Evolutionary conservation across 352 stramenopile genomes (phyloP).

Genomic region (Plasmopara muralis): DNA sequence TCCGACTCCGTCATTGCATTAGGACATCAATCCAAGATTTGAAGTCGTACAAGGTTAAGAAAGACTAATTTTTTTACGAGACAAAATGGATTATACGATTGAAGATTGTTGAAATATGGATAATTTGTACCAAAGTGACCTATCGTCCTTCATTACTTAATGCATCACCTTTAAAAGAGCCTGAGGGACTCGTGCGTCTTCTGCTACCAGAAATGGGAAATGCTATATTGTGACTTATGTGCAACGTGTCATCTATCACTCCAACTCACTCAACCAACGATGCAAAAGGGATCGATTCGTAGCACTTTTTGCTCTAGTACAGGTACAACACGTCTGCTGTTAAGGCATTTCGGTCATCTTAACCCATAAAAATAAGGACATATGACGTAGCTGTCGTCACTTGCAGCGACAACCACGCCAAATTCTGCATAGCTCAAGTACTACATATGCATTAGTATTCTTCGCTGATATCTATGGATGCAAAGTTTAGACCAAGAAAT

Average conservation of each 20-base stretch:
- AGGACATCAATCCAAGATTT: slow-evolving; percentile 55
- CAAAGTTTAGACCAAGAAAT: no score
- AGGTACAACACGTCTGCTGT: background rate
- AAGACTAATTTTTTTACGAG: slow-evolving; percentile 74
- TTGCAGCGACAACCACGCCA: no score
- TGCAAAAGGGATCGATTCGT: slow-evolving; percentile 6
- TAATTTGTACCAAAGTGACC: slow-evolving; percentile 49
- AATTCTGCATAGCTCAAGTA: no score
- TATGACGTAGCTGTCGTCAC: no score
- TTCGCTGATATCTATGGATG: no score
- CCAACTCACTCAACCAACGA: background rate
- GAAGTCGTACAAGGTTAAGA: slow-evolving; percentile 68
- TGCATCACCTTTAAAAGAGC: slow-evolving; percentile 39
- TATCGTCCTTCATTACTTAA: slow-evolving; percentile 81
- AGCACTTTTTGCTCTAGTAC: background rate
- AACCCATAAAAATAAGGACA: slow-evolving; percentile 12
- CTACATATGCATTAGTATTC: no score
- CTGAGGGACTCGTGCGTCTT: slow-evolving; percentile 21
- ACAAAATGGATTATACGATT: slow-evolving; percentile 78
- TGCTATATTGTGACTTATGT: slow-evolving; percentile 34
- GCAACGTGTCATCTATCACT: slow-evolving; percentile 22
- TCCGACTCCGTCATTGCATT: slow-evolving; percentile 79
- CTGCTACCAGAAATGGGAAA: slow-evolving; percentile 30
- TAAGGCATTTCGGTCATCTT: slow-evolving; percentile 19
- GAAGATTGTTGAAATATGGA: slow-evolving; percentile 71